Evolutionary conservation across 148 eudicot species (phyloP).

Genomic region (Pouteria glomerata): DNA sequence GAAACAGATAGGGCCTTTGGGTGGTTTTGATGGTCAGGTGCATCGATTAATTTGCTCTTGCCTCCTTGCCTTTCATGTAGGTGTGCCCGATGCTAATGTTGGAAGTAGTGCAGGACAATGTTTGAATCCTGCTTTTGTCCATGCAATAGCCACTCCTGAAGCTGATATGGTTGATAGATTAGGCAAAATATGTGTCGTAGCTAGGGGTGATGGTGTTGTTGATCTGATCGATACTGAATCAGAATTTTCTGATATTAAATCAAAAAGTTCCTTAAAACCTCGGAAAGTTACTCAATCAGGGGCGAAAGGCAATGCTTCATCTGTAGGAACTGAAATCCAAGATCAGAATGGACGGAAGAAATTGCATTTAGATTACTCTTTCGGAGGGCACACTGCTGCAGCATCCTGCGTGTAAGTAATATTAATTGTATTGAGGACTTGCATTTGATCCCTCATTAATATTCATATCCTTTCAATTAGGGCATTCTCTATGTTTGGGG

Average conservation of each 20-base stretch:
- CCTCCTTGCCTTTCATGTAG: conserved; percentile 21
- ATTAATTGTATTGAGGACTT: not conserved
- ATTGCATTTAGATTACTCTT: conserved; percentile 60
- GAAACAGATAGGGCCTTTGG: not conserved
- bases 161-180: conserved; percentile 64
- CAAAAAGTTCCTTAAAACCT: conserved; percentile 38
- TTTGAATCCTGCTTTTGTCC: conserved; percentile 87
- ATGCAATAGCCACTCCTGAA: conserved; percentile 86
- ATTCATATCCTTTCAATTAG: conserved; percentile 26
- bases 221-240: conserved; percentile 67
- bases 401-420: conserved; percentile 88
- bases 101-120: conserved; percentile 43
- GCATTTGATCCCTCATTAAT: not conserved
- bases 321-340: conserved; percentile 24
- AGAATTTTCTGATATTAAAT: conserved; percentile 50
- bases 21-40: not conserved
- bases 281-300: conserved; percentile 25
- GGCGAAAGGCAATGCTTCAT: conserved; percentile 28
- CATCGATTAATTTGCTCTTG: not conserved
- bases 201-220: conserved; percentile 92
- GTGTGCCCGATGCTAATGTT: conserved; percentile 27
- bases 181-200: conserved; percentile 78
- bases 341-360: conserved; percentile 40
- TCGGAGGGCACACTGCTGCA: conserved; percentile 85
- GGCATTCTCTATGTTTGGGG: conserved; percentile 89